Percentiles rank a stretch among this genome's conserved stretches.
phyloP scores from a whole-genome alignment of 192 early-diverging fungal genomes.

The Umbelopsis vinacea region DNA sequence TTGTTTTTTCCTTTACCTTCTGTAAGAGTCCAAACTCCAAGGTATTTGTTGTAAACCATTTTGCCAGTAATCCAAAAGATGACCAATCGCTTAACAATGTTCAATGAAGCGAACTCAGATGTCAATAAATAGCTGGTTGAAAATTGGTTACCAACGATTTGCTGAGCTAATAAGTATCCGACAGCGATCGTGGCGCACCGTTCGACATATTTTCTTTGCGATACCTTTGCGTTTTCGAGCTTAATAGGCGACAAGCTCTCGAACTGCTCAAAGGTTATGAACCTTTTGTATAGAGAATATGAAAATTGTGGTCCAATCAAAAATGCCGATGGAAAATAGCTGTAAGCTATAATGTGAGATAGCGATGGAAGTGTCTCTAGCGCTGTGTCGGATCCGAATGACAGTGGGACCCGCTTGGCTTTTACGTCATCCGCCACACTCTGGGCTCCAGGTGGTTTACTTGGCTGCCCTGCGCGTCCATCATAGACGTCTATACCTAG shows the following conservation, averaged over 20 bases:
- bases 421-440: not conserved
- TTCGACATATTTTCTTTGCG: slow-evolving; percentile 37
- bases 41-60: slow-evolving; percentile 61
- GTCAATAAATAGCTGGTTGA: slow-evolving; percentile 49
- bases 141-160: slow-evolving; percentile 49
- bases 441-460: not conserved
- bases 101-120: slow-evolving; percentile 41
- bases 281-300: slow-evolving; percentile 53
- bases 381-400: slow-evolving; percentile 53
- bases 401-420: slow-evolving; percentile 33
- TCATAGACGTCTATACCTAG: slow-evolving; percentile 65
- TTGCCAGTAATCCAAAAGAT: slow-evolving; percentile 56
- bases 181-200: slow-evolving; percentile 45
- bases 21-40: slow-evolving; percentile 64
- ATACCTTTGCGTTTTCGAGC: slow-evolving; percentile 30
- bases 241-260: slow-evolving; percentile 16
- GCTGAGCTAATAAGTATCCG: slow-evolving; percentile 49
- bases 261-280: slow-evolving; percentile 13
- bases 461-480: slow-evolving; percentile 32
- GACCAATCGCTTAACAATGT: slow-evolving; percentile 40
- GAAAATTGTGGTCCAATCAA: slow-evolving; percentile 68
- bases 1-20: slow-evolving; percentile 47
- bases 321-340: slow-evolving; percentile 61
- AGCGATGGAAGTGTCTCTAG: slow-evolving; percentile 48
- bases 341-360: slow-evolving; percentile 52